Base-by-base conservation (phyloP, 73 alveolate species). In the Paramecium octaurelia region DNA sequence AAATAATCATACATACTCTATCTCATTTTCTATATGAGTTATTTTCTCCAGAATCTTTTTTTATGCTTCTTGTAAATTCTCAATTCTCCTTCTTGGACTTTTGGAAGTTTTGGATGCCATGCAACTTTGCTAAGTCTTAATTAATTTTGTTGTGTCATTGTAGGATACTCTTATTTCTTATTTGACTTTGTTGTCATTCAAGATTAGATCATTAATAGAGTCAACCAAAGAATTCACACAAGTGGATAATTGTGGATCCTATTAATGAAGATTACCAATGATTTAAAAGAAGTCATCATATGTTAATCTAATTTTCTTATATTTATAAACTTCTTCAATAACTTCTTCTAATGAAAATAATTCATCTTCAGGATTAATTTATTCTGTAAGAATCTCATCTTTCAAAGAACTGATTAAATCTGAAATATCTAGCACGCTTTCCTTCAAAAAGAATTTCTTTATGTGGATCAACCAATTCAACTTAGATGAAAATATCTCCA, bases 271-370 rank as follows among this genome's bases (percentile, higher is more conserved):
- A 38, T 73, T 73, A 40, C 87, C 87, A 35, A 73, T 40, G 11
- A 73, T 73, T 34, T 36, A 36, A 73, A 73, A 73, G 59, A 73
- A 73, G n/a, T 73, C 87, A 73, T 73, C 87, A 36, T 73, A 73
- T 12, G 57, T 3, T 73, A 73, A 43, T 40, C 59, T 36, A 20
- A 36, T 36, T 73, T 73, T 73, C 34, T 73, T 40, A 38, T 73
- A 73, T 40, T 38, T 31, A 73, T 73, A 34, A 31, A 73, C 59
- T 73, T 73, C 87, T 23, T 73, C 87, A 10, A 73, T 73, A 36
- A 73, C 60, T 73, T 73, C 87, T 10, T 73, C 87, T 36, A 73
- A 20, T 35, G 87, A 73, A 20, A 73, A 73, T 73, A 73, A 73
- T 36, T 73, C 87, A 31, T 73, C 87, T 27, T 64, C 7, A 64